Percentiles rank a stretch among this genome's conserved stretches.
phyloP scores from a whole-genome alignment of 148 eudicot genomes.

The Drosera capensis region DNA sequence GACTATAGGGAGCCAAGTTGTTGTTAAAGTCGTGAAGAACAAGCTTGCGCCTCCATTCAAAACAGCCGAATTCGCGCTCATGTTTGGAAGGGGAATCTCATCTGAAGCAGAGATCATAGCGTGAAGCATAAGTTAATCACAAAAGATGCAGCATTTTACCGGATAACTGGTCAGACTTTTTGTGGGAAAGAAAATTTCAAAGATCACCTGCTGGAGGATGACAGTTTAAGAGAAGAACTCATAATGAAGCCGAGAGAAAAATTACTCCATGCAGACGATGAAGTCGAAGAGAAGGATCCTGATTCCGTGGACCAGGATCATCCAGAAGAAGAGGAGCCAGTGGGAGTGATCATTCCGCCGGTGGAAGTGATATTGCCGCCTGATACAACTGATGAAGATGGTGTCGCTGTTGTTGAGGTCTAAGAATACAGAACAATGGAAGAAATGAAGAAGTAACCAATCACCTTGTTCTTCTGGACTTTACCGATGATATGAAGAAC shows the following conservation, averaged over 20 bases:
- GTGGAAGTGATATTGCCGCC: conserved; percentile 21
- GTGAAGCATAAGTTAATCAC: conserved; percentile 57
- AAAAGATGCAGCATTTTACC: conserved; percentile 25
- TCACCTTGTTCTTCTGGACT: background rate
- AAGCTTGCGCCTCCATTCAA: conserved; percentile 92
- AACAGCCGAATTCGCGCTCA: conserved; percentile 68
- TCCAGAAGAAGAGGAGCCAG: conserved; percentile 8
- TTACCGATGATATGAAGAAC: background rate
- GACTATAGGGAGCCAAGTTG: conserved; percentile 69
- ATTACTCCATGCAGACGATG: conserved; percentile 20
- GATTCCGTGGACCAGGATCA: conserved; percentile 16
- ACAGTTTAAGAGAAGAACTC: conserved; percentile 36
- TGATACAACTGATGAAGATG: conserved; percentile 56
- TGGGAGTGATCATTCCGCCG: conserved; percentile 16
- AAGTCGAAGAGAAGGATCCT: conserved; percentile 12
- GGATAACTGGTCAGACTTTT: conserved; percentile 26
- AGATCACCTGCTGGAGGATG: conserved; percentile 32
- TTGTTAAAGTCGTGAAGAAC: conserved; percentile 81
- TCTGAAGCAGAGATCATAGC: conserved; percentile 54
- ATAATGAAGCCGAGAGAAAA: conserved; percentile 38
- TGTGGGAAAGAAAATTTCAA: conserved; percentile 57
- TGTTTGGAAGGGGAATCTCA: conserved; percentile 83
- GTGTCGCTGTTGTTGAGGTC: conserved; percentile 14
- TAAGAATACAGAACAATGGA: background rate
- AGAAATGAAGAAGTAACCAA: background rate